Base-by-base conservation (phyloP, 2,329 filamentous ascomycete genomes). In the Penicillium sp. region DNA sequence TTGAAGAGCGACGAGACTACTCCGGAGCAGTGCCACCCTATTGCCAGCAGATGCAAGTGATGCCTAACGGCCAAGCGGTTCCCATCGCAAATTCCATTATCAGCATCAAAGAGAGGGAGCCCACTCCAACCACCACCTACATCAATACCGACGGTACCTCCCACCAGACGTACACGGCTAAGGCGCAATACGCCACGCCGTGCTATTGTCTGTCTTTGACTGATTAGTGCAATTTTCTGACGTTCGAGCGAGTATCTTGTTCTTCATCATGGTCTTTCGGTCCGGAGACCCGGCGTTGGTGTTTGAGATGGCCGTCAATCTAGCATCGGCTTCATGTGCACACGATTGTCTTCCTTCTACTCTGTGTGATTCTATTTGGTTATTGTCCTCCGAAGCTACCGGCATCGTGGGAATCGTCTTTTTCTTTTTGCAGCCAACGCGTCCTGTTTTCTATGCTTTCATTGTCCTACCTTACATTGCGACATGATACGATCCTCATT, bases 41-140 rank as follows among this genome's bases (percentile, higher is more conserved):
- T 65, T 88, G 85, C 63, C 78, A 86, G 61, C 80, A 86, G 63
- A 86, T 86, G 77, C 74, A 81, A 55, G 75, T 88, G 11, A 70
- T 83, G 48, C 69, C 79, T 43, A 74, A 83, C 56, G 79, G 79
- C 27, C 60, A 67, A 8, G 65, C 80, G 13, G 51, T 53, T 9
- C 55, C 66, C 25, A 58, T 68, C 16, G 62, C 62, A 3, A 63
- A 58, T 14, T 54, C 63, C n/a, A 60, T 62, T 20, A 60, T 71
- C 44, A 50, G 64, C 25, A 66, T 74, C 46, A 63, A 71, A 41
- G 71, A 73, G 51, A 57, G 61, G 44, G 63, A 68, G 51, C 66
- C 71, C 5, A 69, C 68, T 2, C 63, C 68, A n/a, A 70, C 69
- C 18, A 69, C 68, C 7, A 71, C 69, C 22, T 55, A 59, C 39